phyloP scores from a whole-genome alignment of 208 protist genomes.

The Balamuthia mandrillaris region DNA sequence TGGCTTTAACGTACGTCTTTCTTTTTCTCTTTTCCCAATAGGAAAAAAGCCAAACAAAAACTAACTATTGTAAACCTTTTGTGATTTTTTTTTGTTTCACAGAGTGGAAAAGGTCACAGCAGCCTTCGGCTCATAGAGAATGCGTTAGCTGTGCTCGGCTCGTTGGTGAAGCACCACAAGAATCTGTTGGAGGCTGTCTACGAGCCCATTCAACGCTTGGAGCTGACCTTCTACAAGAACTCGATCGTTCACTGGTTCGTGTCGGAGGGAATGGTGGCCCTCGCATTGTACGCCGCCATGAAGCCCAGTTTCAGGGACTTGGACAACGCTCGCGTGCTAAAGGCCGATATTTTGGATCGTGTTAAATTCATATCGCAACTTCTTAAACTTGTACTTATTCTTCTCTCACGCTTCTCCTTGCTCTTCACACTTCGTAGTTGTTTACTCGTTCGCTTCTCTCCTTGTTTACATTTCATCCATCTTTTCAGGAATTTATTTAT shows the following conservation, averaged over 20 bases:
- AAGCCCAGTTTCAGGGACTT: conserved; percentile 1
- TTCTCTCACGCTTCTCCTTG: neutral
- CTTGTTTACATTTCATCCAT: neutral
- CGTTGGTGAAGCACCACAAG: neutral
- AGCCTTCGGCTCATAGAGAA: neutral
- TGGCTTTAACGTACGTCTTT: neutral
- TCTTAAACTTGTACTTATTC: neutral
- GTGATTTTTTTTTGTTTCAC: neutral
- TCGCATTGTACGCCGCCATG: conserved; percentile 3
- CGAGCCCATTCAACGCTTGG: conserved; percentile 9
- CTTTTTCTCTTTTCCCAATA: neutral
- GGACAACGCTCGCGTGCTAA: too few species aligned
- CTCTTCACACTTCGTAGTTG: neutral
- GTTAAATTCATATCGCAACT: neutral
- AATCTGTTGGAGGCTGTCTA: neutral
- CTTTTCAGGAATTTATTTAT: conserved; percentile 2
- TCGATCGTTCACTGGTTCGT: conserved; percentile 28
- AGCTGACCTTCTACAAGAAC: conserved; percentile 38
- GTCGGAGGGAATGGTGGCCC: conserved; percentile 7
- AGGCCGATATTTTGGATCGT: neutral
- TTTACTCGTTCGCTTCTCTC: neutral
- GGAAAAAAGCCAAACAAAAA: neutral
- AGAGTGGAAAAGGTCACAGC: neutral
- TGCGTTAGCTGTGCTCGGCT: neutral
- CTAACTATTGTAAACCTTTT: neutral